Evolutionary conservation across 1,284 basidiomycete species (phyloP), one percentile per base, ranked within the genome.

Genomic region (Ganoderma leucocontextum): DNA sequence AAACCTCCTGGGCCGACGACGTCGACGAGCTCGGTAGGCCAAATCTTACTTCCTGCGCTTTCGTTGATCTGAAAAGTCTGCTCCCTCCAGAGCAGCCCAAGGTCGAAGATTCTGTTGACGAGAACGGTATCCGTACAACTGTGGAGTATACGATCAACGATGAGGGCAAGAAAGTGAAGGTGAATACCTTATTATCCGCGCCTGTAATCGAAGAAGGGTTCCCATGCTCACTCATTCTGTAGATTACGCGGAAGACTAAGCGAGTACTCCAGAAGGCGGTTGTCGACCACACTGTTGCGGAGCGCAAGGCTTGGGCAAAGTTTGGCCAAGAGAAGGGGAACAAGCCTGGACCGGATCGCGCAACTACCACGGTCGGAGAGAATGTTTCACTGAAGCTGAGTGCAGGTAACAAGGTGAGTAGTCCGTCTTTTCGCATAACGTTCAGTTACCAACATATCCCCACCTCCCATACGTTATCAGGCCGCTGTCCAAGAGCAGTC

Each of bases 281-380:
- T 52, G 98, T 99, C 47, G 95, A 97, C 73, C 96, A 97, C 78
- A 87, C 89, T 25, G 96, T 98, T 8, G 98, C 98, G 0, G 95
- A 97, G 81, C 89, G 97, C 60, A 94, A 98, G 81, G 90, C 89
- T 70, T 98, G 96, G 96, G 78, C 90, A 42, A 99, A 99, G 82
- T 99, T 99, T 79, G 97, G 97, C 4, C 86, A 89, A 75, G 98
- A 99, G 82, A 93, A 91, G 81, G 95, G 95, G 53, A 95, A 91
- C 77, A 89, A 93, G 62, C 82, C 94, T 6, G 98, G 98, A 7
- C 97, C 97, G 12, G 95, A 99, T 84, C 86, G 91, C 55, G 94
- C 95, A 29, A 99, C 98, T 4, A 99, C 98, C 3, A 98, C 97
- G 1, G 93, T 99, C 52, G 97, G 95, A 65, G 98, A 99, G 84